Conservation (phyloP, 2,329 filamentous ascomycete species). For the Penicillium italicum region DNA sequence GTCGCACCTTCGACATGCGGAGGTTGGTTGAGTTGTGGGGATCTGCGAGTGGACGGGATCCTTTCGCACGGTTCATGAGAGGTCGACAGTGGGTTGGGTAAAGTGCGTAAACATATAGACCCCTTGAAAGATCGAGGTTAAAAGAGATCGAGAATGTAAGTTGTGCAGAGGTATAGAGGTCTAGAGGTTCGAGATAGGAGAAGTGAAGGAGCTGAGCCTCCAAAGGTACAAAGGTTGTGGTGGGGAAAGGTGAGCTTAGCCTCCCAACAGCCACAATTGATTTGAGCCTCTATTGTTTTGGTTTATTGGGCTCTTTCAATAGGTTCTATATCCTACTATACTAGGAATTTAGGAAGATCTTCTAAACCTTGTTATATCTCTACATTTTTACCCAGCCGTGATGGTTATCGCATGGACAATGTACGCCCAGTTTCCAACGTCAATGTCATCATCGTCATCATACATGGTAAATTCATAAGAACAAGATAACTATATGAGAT, state of each 20-base stretch:
- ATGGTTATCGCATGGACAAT: neutral
- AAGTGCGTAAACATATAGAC: neutral
- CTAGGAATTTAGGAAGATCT: no score
- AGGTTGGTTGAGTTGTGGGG: constrained; percentile 27
- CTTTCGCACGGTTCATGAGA: constrained; percentile 30
- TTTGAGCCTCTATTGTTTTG: neutral
- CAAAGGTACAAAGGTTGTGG: neutral
- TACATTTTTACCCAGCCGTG: neutral
- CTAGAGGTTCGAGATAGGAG: neutral
- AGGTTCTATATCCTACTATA: no score
- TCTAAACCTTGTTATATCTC: neutral
- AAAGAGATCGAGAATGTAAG: neutral
- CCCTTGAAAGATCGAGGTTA: neutral
- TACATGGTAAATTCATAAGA: neutral
- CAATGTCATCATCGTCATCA: constrained; percentile 10
- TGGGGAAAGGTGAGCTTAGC: constrained; percentile 5
- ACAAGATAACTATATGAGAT: no score
- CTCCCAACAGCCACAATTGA: neutral
- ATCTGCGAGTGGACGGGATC: constrained; percentile 24
- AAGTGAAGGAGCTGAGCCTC: constrained; percentile 9
- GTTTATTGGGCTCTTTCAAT: neutral
- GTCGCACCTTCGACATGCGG: constrained; percentile 41
- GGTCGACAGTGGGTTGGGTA: neutral
- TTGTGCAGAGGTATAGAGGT: neutral
- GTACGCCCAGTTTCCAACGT: neutral